phyloP scores from a whole-genome alignment of 1,284 basidiomycete species.

The Trametes polyzona region DNA sequence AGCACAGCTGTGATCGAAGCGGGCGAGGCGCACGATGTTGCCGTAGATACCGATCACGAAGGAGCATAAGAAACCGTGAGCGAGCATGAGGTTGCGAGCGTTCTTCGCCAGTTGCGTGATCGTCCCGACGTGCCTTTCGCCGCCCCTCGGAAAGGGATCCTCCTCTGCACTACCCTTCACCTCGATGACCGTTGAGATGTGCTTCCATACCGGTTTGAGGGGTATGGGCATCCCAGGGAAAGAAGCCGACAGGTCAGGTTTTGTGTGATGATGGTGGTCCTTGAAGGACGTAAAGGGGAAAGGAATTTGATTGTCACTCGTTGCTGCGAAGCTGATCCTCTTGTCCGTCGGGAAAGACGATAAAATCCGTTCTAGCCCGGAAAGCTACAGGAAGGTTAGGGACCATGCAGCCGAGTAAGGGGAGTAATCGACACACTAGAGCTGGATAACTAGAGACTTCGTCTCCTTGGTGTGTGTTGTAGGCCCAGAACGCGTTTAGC shows the following conservation, averaged over 20 bases:
- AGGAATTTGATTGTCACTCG: not conserved
- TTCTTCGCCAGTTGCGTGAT: conserved; percentile 5
- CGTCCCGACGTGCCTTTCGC: not conserved
- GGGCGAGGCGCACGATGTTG: conserved; percentile 10
- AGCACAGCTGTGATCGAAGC: conserved; percentile 17
- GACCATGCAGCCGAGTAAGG: not conserved
- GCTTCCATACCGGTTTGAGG: not conserved
- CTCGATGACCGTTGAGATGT: conserved; percentile 2
- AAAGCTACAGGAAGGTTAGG: not conserved
- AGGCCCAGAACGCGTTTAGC: not conserved
- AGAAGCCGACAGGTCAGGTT: not conserved
- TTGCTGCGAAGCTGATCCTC: not conserved
- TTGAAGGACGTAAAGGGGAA: conserved; percentile 8
- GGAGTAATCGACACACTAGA: not conserved
- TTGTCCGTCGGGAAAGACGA: not conserved
- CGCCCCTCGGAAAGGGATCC: conserved; percentile 2
- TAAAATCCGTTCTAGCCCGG: no score
- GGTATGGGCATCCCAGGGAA: not conserved
- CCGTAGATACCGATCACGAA: conserved; percentile 19
- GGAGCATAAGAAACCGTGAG: conserved; percentile 6
- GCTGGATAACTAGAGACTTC: no score
- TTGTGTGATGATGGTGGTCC: not conserved
- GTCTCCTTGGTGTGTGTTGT: not conserved
- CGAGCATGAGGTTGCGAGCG: conserved; percentile 13
- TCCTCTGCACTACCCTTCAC: not conserved